phyloP scores from a whole-genome alignment of 2,329 filamentous ascomycete species.

The Phialophora chinensis region DNA sequence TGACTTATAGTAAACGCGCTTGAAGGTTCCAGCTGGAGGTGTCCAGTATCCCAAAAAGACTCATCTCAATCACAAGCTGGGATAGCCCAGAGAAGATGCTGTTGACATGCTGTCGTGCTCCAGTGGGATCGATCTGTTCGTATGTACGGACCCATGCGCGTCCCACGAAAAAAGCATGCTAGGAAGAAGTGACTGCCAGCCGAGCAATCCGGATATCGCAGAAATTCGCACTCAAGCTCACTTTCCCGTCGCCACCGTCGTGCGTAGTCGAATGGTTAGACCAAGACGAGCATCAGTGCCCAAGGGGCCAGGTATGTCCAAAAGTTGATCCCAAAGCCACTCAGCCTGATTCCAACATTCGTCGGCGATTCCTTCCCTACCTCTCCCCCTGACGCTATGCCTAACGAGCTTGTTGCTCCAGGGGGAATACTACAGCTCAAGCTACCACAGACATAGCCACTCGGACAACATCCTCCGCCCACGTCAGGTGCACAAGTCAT shows the following conservation, averaged over 20 bases:
- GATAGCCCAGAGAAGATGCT: background rate
- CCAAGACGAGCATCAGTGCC: conserved; percentile 1
- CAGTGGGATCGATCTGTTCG: background rate
- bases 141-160: background rate
- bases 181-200: background rate
- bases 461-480: conserved; percentile 83
- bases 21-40: background rate
- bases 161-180: background rate
- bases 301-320: background rate
- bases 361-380: conserved; percentile 48
- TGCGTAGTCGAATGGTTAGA: background rate
- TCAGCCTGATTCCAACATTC: conserved; percentile 2
- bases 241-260: background rate
- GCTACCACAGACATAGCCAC: conserved; percentile 73
- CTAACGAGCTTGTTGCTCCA: conserved; percentile 53
- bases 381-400: conserved; percentile 50
- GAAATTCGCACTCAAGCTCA: background rate
- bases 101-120: background rate
- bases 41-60: background rate
- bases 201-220: background rate
- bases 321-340: background rate
- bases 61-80: background rate
- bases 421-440: conserved; percentile 62
- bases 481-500: conserved; percentile 69
- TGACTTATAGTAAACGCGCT: background rate